Base-by-base conservation (phyloP, 2,329 filamentous ascomycete species). In the Fusarium sp. region DNA sequence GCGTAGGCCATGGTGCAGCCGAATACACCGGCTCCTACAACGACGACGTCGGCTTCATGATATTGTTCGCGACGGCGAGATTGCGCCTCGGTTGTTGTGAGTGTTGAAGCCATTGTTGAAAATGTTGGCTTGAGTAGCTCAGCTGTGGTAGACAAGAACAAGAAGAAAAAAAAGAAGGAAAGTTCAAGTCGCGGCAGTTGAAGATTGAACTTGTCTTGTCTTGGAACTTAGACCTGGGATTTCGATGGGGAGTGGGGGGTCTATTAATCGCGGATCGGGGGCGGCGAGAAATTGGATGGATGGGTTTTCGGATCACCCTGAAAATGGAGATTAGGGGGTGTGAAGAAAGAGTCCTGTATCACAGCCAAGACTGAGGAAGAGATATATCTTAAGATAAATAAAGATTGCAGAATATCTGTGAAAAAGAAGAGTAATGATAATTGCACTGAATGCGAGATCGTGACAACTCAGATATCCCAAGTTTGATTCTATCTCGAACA, bases 1-100 rank as follows among this genome's bases (percentile, higher is more conserved):
- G 95, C 89, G 68, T 90, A 92, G 18, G 96, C 95, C 23, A 94
- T 84, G 20, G 94, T 92, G 79, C 93, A 97, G 40, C 96, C 96
- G 67, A 97, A 88, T 61, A 98, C 86, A 57, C 96, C 96, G 4
- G 93, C 96, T 70, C 96, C 96, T 37, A 99, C 91, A 53, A 99
- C 91, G 41, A 98, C 92, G 36, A 97, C 89, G 75, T 99, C 96
- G 67, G 88, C 88, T 75, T 90, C 88, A 76, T 90, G 88, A 77
- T 88, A 83, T 58, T 82, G 78, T 49, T 82, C 77, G 69, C 87
- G 83, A 64, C 87, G 83, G 69, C 84, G 79, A 66, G 79, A 77
- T 62, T 82, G 80, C 72, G 80, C 78, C 62, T 83, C 81, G 58
- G 74, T 68, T 52, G 78, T 69, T 62, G 79, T 75, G 45, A 73